Conservation (phyloP, 148 eudicot genomes). For the Pharnaceum exiguum region DNA sequence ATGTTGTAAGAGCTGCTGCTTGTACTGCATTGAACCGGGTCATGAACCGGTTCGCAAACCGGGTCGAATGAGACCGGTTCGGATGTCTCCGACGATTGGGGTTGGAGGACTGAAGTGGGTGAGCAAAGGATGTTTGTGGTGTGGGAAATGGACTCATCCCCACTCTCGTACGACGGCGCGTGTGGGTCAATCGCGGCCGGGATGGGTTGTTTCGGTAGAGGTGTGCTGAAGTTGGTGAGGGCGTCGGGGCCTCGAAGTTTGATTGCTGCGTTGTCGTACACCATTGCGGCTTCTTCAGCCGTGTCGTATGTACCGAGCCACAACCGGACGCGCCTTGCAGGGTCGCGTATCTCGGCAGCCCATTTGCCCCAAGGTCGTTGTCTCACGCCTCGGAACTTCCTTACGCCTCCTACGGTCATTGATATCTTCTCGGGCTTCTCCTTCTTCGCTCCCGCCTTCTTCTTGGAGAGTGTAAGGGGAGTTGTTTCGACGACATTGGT, state of each 20-base stretch:
- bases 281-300: constrained; percentile 88
- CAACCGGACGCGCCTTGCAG: constrained; percentile 46
- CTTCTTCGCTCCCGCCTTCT: constrained; percentile 21
- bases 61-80: constrained; percentile 16
- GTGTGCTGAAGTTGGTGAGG: constrained; percentile 59
- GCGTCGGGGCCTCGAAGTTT: constrained; percentile 88
- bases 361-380: constrained; percentile 96
- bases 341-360: constrained; percentile 97
- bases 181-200: constrained; percentile 2
- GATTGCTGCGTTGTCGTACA: constrained; percentile 87
- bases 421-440: background rate
- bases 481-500: background rate
- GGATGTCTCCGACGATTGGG: constrained; percentile 5
- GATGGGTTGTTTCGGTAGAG: constrained; percentile 19
- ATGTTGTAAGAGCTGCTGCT: background rate
- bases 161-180: constrained; percentile 38
- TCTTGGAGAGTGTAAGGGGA: background rate
- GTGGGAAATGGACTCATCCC: constrained; percentile 36
- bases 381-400: constrained; percentile 76
- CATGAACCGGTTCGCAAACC: background rate
- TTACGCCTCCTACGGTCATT: constrained; percentile 10
- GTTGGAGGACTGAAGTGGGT: constrained; percentile 53
- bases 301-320: constrained; percentile 92
- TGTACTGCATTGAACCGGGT: constrained; percentile 12
- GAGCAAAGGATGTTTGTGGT: constrained; percentile 46